These are phyloP conservation scores for Hypoxylon sp. DNA, from an alignment of 2,329 filamentous ascomycete genomes.

Conservation along the genomic window DNA sequence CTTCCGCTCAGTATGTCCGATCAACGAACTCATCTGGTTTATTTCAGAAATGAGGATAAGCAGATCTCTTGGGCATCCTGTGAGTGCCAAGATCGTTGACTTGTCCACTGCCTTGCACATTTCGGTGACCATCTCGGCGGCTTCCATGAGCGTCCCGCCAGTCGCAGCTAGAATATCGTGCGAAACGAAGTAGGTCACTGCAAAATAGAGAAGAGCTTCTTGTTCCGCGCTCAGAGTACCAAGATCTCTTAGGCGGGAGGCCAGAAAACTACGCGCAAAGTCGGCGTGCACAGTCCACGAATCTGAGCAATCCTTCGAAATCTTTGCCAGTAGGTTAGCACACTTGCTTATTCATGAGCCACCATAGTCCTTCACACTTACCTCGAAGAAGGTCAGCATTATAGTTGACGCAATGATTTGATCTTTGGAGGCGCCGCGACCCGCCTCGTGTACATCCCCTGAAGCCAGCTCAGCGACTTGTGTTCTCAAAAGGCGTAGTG, in stretches of 20 bases:
- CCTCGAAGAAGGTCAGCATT: constrained; percentile 50
- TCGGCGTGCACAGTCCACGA: constrained; percentile 51
- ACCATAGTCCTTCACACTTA: constrained; percentile 29
- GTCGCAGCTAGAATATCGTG: constrained; percentile 45
- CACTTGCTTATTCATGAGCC: constrained; percentile 4
- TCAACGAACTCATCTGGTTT: constrained; percentile 35
- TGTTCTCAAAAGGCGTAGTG: constrained; percentile 41
- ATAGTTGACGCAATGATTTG: constrained; percentile 46
- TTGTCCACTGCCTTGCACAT: constrained; percentile 39
- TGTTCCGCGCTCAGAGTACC: constrained; percentile 37
- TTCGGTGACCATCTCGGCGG: constrained; percentile 31
- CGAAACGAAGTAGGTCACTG: constrained; percentile 47
- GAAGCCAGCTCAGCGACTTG: constrained; percentile 30
- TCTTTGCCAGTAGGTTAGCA: constrained; percentile 35
- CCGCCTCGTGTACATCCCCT: neutral
- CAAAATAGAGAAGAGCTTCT: constrained; percentile 48
- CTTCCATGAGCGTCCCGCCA: constrained; percentile 30
- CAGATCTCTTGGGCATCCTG: constrained; percentile 41
- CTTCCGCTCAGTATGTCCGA: constrained; percentile 7
- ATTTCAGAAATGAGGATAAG: constrained; percentile 44
- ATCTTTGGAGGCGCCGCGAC: constrained; percentile 27
- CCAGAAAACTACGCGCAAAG: constrained; percentile 46
- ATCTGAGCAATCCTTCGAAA: constrained; percentile 49
- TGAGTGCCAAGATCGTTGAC: constrained; percentile 34
- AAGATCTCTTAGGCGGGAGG: constrained; percentile 26